Percentiles rank a stretch among this genome's conserved stretches.
Evolutionary conservation across 257 asterid species (phyloP).

Genomic region (Solanum verrucosum): DNA sequence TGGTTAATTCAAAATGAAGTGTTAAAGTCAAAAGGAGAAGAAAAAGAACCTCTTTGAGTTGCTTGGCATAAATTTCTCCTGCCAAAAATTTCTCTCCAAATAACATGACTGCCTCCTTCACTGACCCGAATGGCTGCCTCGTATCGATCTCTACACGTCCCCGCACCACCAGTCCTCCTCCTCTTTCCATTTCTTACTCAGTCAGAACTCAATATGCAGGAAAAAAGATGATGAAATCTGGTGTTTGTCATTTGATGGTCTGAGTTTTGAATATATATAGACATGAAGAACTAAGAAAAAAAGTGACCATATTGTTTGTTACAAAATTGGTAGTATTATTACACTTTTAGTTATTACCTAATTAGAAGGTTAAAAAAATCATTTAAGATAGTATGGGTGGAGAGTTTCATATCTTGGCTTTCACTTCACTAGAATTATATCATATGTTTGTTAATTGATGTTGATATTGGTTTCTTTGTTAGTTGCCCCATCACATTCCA

Average conservation of each 20-base stretch:
- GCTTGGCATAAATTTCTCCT: conserved; percentile 57
- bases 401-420: conserved; percentile 73
- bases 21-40: not conserved
- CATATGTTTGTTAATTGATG: conserved; percentile 49
- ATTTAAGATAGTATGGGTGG: not conserved
- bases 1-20: not conserved
- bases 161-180: conserved; percentile 60
- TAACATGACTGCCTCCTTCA: conserved; percentile 66
- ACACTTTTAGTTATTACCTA: not conserved
- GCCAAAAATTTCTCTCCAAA: conserved; percentile 77
- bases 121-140: conserved; percentile 71
- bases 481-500: conserved; percentile 39
- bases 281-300: not conserved
- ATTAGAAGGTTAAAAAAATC: conserved; percentile 7
- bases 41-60: conserved; percentile 41
- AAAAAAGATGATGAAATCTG: not conserved
- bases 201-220: not conserved
- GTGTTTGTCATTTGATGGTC: not conserved
- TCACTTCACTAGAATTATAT: conserved; percentile 57
- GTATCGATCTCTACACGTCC: conserved; percentile 84
- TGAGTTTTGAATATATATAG: not conserved
- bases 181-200: conserved; percentile 17
- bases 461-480: conserved; percentile 34
- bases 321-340: not conserved
- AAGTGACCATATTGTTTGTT: not conserved